Evolutionary conservation across 179 eudicot species (phyloP).

Genomic region (Actinidia polygama): DNA sequence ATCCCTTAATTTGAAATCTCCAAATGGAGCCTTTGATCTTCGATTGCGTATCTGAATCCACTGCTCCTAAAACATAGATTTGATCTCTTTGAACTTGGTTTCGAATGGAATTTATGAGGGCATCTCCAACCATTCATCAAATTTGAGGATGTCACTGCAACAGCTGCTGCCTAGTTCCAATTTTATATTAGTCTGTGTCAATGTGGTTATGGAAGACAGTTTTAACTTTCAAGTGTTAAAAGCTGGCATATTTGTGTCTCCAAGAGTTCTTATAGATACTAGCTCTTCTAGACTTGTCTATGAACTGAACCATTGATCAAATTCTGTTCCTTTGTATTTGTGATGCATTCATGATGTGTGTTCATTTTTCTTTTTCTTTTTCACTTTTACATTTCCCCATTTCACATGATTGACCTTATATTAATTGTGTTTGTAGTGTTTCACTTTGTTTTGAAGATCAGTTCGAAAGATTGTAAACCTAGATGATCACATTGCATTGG

Average conservation of each 20-base stretch:
- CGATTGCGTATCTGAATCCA: no score
- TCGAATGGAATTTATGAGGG: no score
- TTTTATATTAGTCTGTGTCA: neutral
- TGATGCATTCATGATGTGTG: neutral
- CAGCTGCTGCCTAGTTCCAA: neutral
- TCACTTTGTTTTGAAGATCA: slow-evolving; percentile 39
- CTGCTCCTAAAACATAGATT: no score
- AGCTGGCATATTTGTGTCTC: neutral
- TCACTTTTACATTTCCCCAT: neutral
- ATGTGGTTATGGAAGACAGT: neutral
- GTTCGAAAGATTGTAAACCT: slow-evolving; percentile 71
- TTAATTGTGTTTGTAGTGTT: neutral
- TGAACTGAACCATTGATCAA: neutral
- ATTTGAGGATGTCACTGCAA: neutral
- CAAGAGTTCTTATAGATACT: neutral
- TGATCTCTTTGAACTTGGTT: no score
- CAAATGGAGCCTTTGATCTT: no score
- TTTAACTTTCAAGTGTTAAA: neutral
- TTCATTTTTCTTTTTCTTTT: no score
- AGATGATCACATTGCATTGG: slow-evolving; percentile 67
- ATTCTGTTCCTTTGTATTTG: neutral
- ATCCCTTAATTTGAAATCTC: no score
- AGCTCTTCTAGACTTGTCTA: neutral
- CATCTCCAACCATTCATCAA: no score
- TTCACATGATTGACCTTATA: neutral